Percentiles rank a stretch among this genome's conserved stretches.
These are phyloP conservation scores for Scleroderma citrinum DNA, from an alignment of 768 basidiomycete species.

Conservation along the genomic window DNA sequence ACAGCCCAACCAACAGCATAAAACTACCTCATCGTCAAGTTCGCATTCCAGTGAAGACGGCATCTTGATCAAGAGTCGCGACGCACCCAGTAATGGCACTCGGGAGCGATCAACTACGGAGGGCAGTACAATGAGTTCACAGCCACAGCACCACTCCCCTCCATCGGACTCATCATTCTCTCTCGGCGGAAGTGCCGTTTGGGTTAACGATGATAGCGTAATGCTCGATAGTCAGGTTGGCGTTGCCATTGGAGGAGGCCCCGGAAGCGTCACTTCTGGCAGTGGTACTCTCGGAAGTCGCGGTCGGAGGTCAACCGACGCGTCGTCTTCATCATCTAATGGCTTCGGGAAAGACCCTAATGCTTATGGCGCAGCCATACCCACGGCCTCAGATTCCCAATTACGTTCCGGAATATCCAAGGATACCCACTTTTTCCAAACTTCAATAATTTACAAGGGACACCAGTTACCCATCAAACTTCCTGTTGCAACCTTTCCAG, in stretches of 20 bases:
- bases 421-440: constrained; percentile 94
- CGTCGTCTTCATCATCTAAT: constrained; percentile 67
- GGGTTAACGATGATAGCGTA: constrained; percentile 74
- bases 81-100: constrained; percentile 22
- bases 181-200: constrained; percentile 74
- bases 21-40: constrained; percentile 47
- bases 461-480: constrained; percentile 86
- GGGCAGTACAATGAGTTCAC: constrained; percentile 29
- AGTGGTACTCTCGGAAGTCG: constrained; percentile 40
- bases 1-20: constrained; percentile 34
- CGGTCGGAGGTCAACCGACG: constrained; percentile 63
- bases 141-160: constrained; percentile 35
- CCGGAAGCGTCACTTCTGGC: constrained; percentile 40
- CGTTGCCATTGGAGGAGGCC: constrained; percentile 36
- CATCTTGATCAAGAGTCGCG: constrained; percentile 39
- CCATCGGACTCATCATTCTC: constrained; percentile 73
- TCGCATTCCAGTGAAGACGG: constrained; percentile 71
- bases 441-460: constrained; percentile 76
- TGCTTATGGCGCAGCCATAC: constrained; percentile 31
- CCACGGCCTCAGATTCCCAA: constrained; percentile 42
- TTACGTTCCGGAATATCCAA: constrained; percentile 50
- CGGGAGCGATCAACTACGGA: constrained; percentile 38
- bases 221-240: constrained; percentile 39
- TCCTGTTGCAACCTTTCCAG: constrained; percentile 82
- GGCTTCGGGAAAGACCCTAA: constrained; percentile 38